These are phyloP conservation scores for Trichoderma sp. DNA, from an alignment of 2,329 filamentous ascomycete species.

Conservation along the genomic window DNA sequence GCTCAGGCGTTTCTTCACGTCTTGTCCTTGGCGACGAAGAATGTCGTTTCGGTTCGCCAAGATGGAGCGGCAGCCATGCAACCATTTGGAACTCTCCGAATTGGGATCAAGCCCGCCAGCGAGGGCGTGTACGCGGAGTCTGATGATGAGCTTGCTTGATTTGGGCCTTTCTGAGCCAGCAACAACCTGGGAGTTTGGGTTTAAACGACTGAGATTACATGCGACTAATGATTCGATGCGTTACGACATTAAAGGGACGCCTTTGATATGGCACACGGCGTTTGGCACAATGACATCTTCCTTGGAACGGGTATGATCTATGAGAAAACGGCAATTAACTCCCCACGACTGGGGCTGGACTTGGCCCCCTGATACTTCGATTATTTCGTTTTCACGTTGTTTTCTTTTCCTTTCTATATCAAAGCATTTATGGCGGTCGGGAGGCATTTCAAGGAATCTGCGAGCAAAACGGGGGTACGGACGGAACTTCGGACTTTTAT, in stretches of 20 bases:
- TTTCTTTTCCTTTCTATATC: not conserved
- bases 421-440: not conserved
- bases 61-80: conserved; percentile 41
- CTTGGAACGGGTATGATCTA: not conserved
- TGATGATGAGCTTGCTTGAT: conserved; percentile 28
- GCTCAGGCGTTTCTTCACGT: conserved; percentile 77
- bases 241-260: not conserved
- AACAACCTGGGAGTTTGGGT: not conserved
- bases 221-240: not conserved
- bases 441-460: not conserved
- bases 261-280: not conserved
- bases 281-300: not conserved
- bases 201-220: not conserved
- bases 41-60: conserved; percentile 65
- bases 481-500: not conserved
- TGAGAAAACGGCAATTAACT: not conserved
- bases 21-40: conserved; percentile 69
- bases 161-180: not conserved
- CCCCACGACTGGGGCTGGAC: too few relatives aligned
- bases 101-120: conserved; percentile 44
- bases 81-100: conserved; percentile 52
- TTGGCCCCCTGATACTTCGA: not conserved
- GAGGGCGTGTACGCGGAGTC: conserved; percentile 25
- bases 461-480: not conserved
- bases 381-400: not conserved